phyloP scores from a whole-genome alignment of 345 rosid species.

The Eucalyptus tenuipes region DNA sequence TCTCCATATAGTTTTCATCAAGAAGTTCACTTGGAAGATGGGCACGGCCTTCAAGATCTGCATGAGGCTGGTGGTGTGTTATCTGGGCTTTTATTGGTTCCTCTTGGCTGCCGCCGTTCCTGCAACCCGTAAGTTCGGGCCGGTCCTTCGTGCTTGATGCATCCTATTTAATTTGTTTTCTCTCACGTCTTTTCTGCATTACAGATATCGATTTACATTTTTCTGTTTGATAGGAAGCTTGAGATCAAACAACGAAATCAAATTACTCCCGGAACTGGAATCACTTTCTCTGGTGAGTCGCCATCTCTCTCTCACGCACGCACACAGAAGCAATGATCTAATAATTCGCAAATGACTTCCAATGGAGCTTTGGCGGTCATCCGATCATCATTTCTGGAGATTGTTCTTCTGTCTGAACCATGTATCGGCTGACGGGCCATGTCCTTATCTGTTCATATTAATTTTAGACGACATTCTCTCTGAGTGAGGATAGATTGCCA shows the following conservation, averaged over 20 bases:
- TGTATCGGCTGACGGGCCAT: not conserved
- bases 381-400: not conserved
- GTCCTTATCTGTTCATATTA: not conserved
- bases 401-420: not conserved
- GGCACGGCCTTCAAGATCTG: not conserved
- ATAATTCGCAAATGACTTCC: not conserved
- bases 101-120: not conserved
- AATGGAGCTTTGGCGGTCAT: not conserved
- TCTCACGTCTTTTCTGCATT: not conserved
- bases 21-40: not conserved
- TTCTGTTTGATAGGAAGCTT: not conserved
- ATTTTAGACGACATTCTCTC: not conserved
- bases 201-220: not conserved
- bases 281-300: not conserved
- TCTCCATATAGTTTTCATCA: not conserved
- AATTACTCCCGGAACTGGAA: not conserved
- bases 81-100: not conserved
- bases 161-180: not conserved
- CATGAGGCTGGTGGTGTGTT: not conserved
- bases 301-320: not conserved
- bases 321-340: not conserved
- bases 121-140: not conserved
- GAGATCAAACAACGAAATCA: not conserved
- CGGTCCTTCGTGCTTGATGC: not conserved
- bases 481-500: not conserved